Percentiles rank a stretch among this genome's conserved stretches.
phyloP scores from a whole-genome alignment of 1,284 basidiomycete genomes.

The Thecaphora frezii region DNA sequence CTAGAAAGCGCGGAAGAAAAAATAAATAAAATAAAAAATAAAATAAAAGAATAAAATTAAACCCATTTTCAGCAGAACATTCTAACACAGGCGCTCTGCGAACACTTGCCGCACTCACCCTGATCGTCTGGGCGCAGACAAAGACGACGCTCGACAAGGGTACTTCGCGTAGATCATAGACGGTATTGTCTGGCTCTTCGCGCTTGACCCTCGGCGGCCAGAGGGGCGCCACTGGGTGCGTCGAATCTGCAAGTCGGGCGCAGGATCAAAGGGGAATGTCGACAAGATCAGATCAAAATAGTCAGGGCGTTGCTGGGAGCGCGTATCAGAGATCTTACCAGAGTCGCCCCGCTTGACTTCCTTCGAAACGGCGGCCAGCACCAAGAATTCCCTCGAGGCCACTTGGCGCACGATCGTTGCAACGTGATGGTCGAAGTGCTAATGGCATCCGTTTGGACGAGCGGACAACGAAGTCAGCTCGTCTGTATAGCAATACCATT shows the following conservation, averaged over 20 bases:
- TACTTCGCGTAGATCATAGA: conserved; percentile 73
- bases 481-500: no score
- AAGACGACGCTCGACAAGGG: conserved; percentile 75
- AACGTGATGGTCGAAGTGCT: conserved; percentile 68
- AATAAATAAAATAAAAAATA: no score
- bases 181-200: conserved; percentile 31
- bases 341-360: conserved; percentile 63
- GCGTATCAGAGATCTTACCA: conserved; percentile 4
- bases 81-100: no score
- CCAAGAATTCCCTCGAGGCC: conserved; percentile 66
- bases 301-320: no score
- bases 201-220: conserved; percentile 19
- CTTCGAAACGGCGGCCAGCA: conserved; percentile 70
- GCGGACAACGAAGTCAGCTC: background rate
- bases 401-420: conserved; percentile 78
- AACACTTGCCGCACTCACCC: conserved; percentile 63
- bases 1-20: conserved; percentile 1
- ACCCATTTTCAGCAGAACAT: no score
- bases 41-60: no score
- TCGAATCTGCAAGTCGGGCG: background rate
- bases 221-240: conserved; percentile 8
- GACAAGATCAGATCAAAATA: no score
- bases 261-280: conserved; percentile 6
- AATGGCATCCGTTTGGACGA: background rate
- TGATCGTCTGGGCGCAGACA: conserved; percentile 72